phyloP scores from a whole-genome alignment of 495 filamentous ascomycete species.

The Evansstolkia leycettana region DNA sequence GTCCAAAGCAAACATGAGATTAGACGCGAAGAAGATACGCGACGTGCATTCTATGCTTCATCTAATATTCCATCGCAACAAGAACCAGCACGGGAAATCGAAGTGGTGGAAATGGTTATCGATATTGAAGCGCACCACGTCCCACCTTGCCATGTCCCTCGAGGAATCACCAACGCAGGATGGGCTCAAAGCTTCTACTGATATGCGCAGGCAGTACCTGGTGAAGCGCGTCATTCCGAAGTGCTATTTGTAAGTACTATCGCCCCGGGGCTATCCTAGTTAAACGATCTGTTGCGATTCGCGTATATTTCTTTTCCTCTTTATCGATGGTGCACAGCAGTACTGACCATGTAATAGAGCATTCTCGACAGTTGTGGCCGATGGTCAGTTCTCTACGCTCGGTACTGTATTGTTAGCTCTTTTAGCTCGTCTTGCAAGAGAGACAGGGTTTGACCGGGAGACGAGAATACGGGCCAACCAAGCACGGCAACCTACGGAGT shows the following conservation, averaged over 20 bases:
- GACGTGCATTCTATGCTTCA: conserved; percentile 36
- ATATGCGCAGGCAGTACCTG: conserved; percentile 17
- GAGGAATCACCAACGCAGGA: conserved; percentile 5
- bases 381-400: conserved; percentile 65
- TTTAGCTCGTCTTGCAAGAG: conserved; percentile 45
- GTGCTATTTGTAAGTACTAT: conserved; percentile 35
- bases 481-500: neutral
- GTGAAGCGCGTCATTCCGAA: conserved; percentile 23
- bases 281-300: too few relatives aligned
- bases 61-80: conserved; percentile 63
- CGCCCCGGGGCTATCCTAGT: too few relatives aligned
- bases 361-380: conserved; percentile 58
- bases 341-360: conserved; percentile 25
- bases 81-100: conserved; percentile 61
- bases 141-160: conserved; percentile 35
- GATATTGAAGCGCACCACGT: conserved; percentile 49
- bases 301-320: too few relatives aligned
- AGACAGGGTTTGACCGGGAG: conserved; percentile 22
- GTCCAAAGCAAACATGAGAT: conserved; percentile 1
- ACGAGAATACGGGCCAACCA: conserved; percentile 3
- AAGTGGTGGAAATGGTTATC: conserved; percentile 66
- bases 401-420: conserved; percentile 61
- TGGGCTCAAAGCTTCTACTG: neutral
- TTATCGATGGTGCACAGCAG: too few relatives aligned
- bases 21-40: conserved; percentile 20